Conservation (phyloP, 805 yeast genomes). For the Candida corydali region DNA sequence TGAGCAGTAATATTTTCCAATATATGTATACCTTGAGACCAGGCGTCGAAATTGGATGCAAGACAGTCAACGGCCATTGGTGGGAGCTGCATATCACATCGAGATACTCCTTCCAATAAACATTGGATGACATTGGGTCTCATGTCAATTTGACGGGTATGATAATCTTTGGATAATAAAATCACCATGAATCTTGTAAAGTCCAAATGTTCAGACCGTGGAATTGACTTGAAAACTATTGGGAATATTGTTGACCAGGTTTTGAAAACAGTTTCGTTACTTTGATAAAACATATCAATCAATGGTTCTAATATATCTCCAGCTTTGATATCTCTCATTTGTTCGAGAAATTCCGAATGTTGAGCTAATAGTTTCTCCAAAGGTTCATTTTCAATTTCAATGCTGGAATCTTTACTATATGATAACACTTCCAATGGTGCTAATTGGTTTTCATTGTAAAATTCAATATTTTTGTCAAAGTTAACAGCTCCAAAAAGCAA, state of each 20-base stretch:
- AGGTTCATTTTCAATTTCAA: conserved; percentile 19
- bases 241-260: conserved; percentile 88
- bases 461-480: conserved; percentile 39
- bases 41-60: conserved; percentile 81
- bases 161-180: conserved; percentile 84
- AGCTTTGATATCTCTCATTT: conserved; percentile 39
- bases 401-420: conserved; percentile 15
- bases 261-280: conserved; percentile 70
- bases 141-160: conserved; percentile 80
- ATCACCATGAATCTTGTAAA: conserved; percentile 78
- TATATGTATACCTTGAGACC: conserved; percentile 86
- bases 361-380: conserved; percentile 18
- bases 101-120: conserved; percentile 76
- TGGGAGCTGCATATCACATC: conserved; percentile 75
- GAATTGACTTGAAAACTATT: conserved; percentile 66
- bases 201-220: conserved; percentile 76
- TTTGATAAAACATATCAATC: conserved; percentile 75
- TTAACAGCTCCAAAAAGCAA: conserved; percentile 77
- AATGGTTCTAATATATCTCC: conserved; percentile 66
- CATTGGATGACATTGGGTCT: conserved; percentile 86
- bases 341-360: conserved; percentile 28
- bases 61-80: conserved; percentile 90
- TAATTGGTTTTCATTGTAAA: conserved; percentile 50
- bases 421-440: conserved; percentile 48
- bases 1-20: conserved; percentile 63